A percentile compares a stretch with the other conserved stretches of the same genome.
Evolutionary conservation across 1,284 basidiomycete species (phyloP).

Genomic region (Puccinia novopanici): DNA sequence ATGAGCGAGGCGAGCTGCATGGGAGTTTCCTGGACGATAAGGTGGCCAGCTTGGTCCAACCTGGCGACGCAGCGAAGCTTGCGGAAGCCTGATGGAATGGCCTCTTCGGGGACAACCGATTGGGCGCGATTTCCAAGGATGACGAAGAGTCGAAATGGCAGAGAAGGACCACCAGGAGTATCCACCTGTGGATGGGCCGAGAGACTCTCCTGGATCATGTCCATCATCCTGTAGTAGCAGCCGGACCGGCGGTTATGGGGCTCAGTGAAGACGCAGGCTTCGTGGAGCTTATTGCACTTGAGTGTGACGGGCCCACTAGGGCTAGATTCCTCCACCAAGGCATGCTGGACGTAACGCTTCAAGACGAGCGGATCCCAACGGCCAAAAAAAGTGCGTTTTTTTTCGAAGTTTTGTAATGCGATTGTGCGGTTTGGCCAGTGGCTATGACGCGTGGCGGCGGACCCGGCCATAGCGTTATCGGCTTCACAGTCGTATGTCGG

Average conservation of each 20-base stretch:
- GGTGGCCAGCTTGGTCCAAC: constrained; percentile 52
- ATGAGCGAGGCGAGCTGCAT: constrained; percentile 38
- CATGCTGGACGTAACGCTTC: constrained; percentile 69
- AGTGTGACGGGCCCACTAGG: constrained; percentile 52
- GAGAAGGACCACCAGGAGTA: not conserved
- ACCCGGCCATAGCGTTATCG: constrained; percentile 52
- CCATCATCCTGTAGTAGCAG: constrained; percentile 49
- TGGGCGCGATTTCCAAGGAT: constrained; percentile 51
- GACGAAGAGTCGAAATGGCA: not conserved
- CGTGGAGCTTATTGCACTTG: constrained; percentile 56
- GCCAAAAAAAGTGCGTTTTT: constrained; percentile 68
- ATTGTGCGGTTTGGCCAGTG: constrained; percentile 69
- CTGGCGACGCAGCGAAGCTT: constrained; percentile 1
- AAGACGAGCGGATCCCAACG: constrained; percentile 74
- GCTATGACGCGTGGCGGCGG: constrained; percentile 63
- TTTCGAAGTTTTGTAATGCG: constrained; percentile 65
- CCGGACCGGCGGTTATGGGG: constrained; percentile 52
- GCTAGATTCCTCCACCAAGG: no score
- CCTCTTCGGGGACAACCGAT: constrained; percentile 44
- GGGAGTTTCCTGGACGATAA: constrained; percentile 56
- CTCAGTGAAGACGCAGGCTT: constrained; percentile 55
- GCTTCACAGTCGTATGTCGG: constrained; percentile 56
- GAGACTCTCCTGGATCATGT: constrained; percentile 42
- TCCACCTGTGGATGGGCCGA: not conserved
- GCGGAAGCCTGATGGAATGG: not conserved